A percentile compares a stretch with the other conserved stretches of the same genome.
These are phyloP conservation scores for Torulaspora indica DNA, from an alignment of 805 yeast genomes.

Conservation along the genomic window DNA sequence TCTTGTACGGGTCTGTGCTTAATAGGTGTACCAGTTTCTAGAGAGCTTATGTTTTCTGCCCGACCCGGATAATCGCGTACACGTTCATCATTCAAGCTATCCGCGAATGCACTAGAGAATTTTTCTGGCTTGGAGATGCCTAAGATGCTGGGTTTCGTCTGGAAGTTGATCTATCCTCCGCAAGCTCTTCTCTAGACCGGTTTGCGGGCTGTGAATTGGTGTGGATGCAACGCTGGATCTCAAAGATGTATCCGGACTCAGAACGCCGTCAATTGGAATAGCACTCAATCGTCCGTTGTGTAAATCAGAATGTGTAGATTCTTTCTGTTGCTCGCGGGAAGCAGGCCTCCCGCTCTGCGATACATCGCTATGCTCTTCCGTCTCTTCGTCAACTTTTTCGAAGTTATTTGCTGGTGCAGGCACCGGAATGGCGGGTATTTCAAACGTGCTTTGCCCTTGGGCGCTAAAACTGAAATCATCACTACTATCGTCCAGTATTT, in stretches of 20 bases:
- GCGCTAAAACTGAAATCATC: conserved; percentile 33
- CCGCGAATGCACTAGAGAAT: conserved; percentile 6
- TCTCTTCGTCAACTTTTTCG: neutral
- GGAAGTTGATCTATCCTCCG: neutral
- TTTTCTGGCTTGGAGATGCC: conserved; percentile 14
- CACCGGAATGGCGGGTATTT: conserved; percentile 20
- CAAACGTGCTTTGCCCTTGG: conserved; percentile 30
- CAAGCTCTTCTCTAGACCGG: neutral
- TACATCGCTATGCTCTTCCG: neutral
- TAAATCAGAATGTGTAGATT: neutral
- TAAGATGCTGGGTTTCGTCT: conserved; percentile 7
- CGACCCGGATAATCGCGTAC: neutral
- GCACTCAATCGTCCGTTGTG: neutral
- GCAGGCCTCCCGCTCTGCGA: neutral
- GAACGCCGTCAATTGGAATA: conserved; percentile 8
- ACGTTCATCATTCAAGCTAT: neutral
- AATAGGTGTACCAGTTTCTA: conserved; percentile 15
- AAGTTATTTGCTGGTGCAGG: neutral
- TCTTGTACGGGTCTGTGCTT: neutral
- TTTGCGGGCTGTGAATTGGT: conserved; percentile 17
- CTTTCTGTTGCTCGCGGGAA: neutral
- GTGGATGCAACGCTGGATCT: conserved; percentile 15
- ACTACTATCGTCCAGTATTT: conserved; percentile 31
- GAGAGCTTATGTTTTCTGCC: conserved; percentile 3
- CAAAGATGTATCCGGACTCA: conserved; percentile 16